phyloP scores from a whole-genome alignment of 768 basidiomycete genomes.

The Leccinum imitatum region DNA sequence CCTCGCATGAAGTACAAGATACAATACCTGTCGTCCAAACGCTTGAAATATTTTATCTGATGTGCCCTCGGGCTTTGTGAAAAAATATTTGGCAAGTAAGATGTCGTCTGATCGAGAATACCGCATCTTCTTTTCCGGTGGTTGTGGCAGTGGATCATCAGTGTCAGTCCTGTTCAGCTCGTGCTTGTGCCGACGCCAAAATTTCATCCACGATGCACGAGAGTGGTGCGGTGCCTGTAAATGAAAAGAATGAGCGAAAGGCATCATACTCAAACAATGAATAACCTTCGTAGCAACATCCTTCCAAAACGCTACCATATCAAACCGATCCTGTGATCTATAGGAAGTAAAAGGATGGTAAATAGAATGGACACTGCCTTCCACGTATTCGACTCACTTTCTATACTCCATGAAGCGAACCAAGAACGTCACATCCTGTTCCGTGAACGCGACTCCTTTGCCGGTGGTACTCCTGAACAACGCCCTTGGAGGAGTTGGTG shows the following conservation, averaged over 20 bases:
- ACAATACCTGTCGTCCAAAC: conserved; percentile 66
- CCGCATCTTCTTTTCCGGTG: conserved; percentile 86
- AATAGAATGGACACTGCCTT: not conserved
- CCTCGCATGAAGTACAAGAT: not conserved
- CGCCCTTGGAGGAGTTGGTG: conserved; percentile 79
- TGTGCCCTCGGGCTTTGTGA: conserved; percentile 72
- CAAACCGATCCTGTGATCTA: conserved; percentile 58
- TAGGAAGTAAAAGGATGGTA: conserved; percentile 5
- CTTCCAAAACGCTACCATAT: conserved; percentile 81
- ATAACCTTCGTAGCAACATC: conserved; percentile 67
- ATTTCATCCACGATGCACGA: conserved; percentile 93
- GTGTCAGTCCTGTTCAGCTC: conserved; percentile 66
- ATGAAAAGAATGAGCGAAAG: conserved; percentile 3
- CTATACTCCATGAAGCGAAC: conserved; percentile 76
- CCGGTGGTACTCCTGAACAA: conserved; percentile 84
- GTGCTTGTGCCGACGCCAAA: conserved; percentile 85
- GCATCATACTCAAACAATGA: conserved; percentile 4
- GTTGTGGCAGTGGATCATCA: conserved; percentile 69
- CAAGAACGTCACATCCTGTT: conserved; percentile 77
- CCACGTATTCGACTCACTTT: conserved; percentile 46
- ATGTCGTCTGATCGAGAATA: conserved; percentile 81
- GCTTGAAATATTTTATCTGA: conserved; percentile 83
- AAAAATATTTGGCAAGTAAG: conserved; percentile 73
- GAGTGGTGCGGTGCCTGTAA: conserved; percentile 83
- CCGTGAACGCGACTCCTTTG: conserved; percentile 87